Evolutionary conservation across 495 filamentous ascomycete species (phyloP).

Genomic region (Chaetomidium leptoderma): DNA sequence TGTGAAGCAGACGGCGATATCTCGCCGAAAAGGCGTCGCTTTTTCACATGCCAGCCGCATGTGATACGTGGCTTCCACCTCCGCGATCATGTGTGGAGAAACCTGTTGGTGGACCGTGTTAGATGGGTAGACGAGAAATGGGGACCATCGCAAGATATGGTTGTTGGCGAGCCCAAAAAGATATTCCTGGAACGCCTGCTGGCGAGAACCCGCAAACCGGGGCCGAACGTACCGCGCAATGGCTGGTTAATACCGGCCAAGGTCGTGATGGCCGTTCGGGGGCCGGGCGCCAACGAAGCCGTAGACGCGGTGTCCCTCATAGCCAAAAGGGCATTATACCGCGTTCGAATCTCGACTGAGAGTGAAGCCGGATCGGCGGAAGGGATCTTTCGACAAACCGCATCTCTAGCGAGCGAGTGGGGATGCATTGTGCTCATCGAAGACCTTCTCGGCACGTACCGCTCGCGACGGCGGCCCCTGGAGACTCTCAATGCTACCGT

Average conservation of each 20-base stretch:
- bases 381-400: not conserved
- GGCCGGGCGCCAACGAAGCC: not conserved
- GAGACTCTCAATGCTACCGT: not conserved
- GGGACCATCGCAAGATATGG: not conserved
- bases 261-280: not conserved
- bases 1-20: not conserved
- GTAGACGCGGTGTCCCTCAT: not conserved
- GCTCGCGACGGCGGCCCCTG: not conserved
- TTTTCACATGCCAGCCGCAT: not conserved
- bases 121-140: not conserved
- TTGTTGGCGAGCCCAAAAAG: not conserved
- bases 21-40: not conserved
- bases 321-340: not conserved
- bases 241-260: no score
- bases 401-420: not conserved
- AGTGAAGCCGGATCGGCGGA: not conserved
- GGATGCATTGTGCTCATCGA: not conserved
- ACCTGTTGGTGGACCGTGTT: not conserved
- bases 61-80: not conserved
- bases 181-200: not conserved
- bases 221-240: no score
- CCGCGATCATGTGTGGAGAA: not conserved
- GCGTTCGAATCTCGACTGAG: not conserved
- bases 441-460: not conserved
- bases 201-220: no score